These are phyloP conservation scores for Xylaria sp. DNA, from an alignment of 2,329 filamentous ascomycete species.

Conservation along the genomic window DNA sequence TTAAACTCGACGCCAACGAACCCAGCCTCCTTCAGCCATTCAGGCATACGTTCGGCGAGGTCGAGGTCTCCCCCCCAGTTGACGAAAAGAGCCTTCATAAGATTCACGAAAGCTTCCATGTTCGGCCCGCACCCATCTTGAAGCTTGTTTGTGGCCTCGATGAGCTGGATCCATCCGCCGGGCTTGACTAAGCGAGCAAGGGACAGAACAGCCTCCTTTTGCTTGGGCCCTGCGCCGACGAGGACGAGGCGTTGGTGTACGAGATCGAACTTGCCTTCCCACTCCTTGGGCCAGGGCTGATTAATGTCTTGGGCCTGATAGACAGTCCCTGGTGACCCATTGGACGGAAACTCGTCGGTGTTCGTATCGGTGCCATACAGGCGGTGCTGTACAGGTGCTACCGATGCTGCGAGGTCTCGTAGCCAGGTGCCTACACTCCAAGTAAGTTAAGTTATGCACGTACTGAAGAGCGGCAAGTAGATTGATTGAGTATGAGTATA, in stretches of 20 bases:
- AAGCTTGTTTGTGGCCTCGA: slow-evolving; percentile 21
- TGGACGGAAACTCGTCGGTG: too few species aligned
- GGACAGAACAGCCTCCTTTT: slow-evolving; percentile 8
- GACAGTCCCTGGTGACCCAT: not conserved
- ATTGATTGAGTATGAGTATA: too few species aligned
- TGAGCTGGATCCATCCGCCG: slow-evolving; percentile 29
- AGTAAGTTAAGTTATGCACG: slow-evolving; percentile 2
- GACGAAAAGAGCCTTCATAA: slow-evolving; percentile 19
- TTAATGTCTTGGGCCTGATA: slow-evolving; percentile 14
- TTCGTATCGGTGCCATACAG: not conserved
- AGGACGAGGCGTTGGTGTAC: slow-evolving; percentile 24
- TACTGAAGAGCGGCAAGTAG: too few species aligned
- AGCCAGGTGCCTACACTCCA: slow-evolving; percentile 12
- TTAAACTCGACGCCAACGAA: slow-evolving; percentile 9
- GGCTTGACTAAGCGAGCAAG: slow-evolving; percentile 12
- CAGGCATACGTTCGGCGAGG: not conserved
- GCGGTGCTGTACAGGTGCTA: not conserved
- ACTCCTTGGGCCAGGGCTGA: slow-evolving; percentile 12
- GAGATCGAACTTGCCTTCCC: slow-evolving; percentile 17
- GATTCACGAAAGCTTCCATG: slow-evolving; percentile 15
- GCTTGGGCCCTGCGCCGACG: slow-evolving; percentile 14
- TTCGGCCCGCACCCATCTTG: slow-evolving; percentile 10
- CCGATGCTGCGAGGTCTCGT: not conserved
- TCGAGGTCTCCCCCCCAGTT: slow-evolving; percentile 14
- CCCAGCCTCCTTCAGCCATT: slow-evolving; percentile 24